These are phyloP conservation scores for Alternaria solani DNA, from an alignment of 2,329 filamentous ascomycete species.

Conservation along the genomic window DNA sequence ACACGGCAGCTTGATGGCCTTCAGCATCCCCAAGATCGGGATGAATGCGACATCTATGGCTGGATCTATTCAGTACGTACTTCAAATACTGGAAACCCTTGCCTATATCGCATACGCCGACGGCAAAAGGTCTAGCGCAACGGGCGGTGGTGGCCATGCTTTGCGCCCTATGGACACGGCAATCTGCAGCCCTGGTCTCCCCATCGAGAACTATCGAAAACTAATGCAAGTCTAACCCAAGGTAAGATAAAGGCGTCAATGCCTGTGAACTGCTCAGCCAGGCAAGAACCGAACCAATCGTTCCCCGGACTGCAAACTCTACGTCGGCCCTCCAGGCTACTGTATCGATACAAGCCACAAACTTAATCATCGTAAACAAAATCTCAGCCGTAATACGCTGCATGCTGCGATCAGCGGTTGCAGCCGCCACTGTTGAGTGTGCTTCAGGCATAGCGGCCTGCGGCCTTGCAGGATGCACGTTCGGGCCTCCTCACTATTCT, in stretches of 20 bases:
- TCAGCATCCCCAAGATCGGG: background rate
- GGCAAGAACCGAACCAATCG: constrained; percentile 17
- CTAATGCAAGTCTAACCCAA: constrained; percentile 17
- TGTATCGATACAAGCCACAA: constrained; percentile 21
- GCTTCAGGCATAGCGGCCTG: constrained; percentile 13
- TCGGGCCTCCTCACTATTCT: constrained; percentile 36
- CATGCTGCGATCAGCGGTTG: constrained; percentile 20
- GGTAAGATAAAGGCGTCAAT: constrained; percentile 7
- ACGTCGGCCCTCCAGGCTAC: background rate
- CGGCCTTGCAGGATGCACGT: constrained; percentile 19
- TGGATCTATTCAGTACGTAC: constrained; percentile 1
- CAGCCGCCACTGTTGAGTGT: constrained; percentile 12
- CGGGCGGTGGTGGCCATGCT: constrained; percentile 3
- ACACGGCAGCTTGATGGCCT: constrained; percentile 2
- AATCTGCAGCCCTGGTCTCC: constrained; percentile 7
- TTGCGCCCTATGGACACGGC: constrained; percentile 9
- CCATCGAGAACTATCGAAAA: constrained; percentile 12
- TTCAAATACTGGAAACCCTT: background rate
- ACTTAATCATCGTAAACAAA: constrained; percentile 28
- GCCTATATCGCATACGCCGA: constrained; percentile 3
- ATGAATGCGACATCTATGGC: constrained; percentile 7
- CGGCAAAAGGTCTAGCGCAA: constrained; percentile 7
- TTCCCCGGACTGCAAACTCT: background rate
- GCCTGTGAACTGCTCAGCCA: constrained; percentile 6
- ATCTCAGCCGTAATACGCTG: constrained; percentile 4